Conservation (phyloP, 176 grass and related monocot genomes). For the Alloteropsis semialata region DNA sequence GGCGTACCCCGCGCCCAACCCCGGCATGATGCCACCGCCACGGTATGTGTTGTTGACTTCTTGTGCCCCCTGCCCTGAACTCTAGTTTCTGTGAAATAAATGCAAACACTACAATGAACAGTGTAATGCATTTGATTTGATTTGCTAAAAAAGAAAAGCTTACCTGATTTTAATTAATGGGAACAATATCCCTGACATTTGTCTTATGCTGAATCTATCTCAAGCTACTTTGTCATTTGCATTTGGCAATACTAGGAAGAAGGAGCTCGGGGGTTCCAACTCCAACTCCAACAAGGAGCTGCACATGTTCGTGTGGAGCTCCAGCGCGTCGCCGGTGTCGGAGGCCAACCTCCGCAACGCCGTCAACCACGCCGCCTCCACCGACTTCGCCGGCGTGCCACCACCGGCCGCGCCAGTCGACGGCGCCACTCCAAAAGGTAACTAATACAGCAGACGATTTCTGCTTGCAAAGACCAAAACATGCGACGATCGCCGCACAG, state of each 20-base stretch:
- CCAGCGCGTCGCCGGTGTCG: slow-evolving; percentile 80
- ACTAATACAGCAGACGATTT: neutral
- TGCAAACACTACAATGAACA: neutral
- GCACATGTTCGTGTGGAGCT: slow-evolving; percentile 95
- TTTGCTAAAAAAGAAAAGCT: neutral
- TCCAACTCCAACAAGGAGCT: slow-evolving; percentile 88
- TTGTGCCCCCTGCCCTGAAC: too few relatives aligned
- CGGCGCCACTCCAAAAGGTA: slow-evolving; percentile 73
- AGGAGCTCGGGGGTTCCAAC: slow-evolving; percentile 63
- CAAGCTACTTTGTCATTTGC: neutral
- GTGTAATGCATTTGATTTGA: neutral
- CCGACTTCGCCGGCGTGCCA: slow-evolving; percentile 49
- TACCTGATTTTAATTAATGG: neutral
- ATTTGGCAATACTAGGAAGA: slow-evolving; percentile 45
- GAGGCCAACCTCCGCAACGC: slow-evolving; percentile 93
- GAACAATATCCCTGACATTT: neutral
- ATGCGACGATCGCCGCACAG: neutral
- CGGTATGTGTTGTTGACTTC: slow-evolving; percentile 28
- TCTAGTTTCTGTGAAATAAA: neutral
- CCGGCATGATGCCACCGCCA: slow-evolving; percentile 58
- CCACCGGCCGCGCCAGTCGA: slow-evolving; percentile 16
- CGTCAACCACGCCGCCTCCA: slow-evolving; percentile 86
- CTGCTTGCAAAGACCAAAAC: neutral
- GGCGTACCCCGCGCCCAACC: slow-evolving; percentile 72
- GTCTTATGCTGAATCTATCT: neutral